Percentiles rank a stretch among this genome's conserved stretches.
phyloP scores from a whole-genome alignment of 768 basidiomycete species.

The Sarcomyxa edulis region DNA sequence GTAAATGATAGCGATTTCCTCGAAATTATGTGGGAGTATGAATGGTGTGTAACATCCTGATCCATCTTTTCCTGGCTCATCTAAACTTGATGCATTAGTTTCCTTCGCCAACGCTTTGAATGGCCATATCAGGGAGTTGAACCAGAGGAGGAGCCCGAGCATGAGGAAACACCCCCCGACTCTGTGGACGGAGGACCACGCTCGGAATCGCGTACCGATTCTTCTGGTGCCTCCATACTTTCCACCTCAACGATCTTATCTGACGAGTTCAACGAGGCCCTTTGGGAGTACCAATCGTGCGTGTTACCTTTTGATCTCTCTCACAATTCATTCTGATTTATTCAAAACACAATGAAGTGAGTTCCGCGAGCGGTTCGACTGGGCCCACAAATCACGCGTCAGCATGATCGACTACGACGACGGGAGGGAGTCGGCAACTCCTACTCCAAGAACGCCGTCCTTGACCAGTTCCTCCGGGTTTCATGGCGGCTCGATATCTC shows the following conservation, averaged over 20 bases:
- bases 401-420: conserved; percentile 5
- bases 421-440: too few species aligned
- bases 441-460: too few species aligned
- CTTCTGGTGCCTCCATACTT: too few species aligned
- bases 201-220: too few species aligned
- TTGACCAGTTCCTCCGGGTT: too few species aligned
- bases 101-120: conserved; percentile 17
- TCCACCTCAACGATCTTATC: too few species aligned
- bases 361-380: conserved; percentile 6
- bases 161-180: conserved; percentile 7
- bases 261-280: conserved; percentile 9
- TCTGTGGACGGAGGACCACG: too few species aligned
- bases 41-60: conserved; percentile 19
- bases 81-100: conserved; percentile 10
- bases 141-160: conserved; percentile 6
- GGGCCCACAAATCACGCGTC: not conserved
- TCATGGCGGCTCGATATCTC: conserved; percentile 10
- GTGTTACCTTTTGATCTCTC: not conserved
- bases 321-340: not conserved
- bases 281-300: conserved; percentile 8
- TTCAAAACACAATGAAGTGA: not conserved
- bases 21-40: conserved; percentile 34
- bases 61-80: not conserved
- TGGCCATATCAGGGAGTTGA: conserved; percentile 8
- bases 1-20: conserved; percentile 18